Conservation (phyloP, 1,139 yeast species). For the Diutina ranongensis region DNA sequence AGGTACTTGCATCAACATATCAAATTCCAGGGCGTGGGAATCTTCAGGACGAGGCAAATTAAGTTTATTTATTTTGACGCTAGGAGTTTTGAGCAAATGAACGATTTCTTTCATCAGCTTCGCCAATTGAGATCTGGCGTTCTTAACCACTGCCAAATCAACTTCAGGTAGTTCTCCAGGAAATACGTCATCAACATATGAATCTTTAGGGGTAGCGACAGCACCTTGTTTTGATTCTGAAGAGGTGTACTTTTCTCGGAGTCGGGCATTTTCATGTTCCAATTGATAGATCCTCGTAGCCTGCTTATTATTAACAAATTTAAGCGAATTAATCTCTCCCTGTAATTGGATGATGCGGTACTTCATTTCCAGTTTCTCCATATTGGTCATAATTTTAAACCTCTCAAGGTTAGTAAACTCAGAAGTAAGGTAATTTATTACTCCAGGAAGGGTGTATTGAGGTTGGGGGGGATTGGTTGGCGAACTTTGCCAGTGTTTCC, state of each 20-base stretch:
- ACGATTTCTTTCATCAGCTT: slow-evolving; percentile 33
- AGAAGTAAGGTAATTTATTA: slow-evolving; percentile 49
- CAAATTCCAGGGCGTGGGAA: neutral
- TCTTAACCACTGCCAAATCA: slow-evolving; percentile 28
- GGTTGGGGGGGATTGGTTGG: neutral
- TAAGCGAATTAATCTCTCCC: slow-evolving; percentile 39
- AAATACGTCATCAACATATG: slow-evolving; percentile 1
- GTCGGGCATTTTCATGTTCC: slow-evolving; percentile 12
- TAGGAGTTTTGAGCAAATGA: slow-evolving; percentile 27
- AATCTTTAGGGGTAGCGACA: neutral
- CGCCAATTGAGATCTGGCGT: slow-evolving; percentile 28
- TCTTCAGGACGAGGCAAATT: neutral
- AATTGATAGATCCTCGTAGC: slow-evolving; percentile 19
- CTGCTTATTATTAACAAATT: slow-evolving; percentile 26
- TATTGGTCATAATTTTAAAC: slow-evolving; percentile 42
- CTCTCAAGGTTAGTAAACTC: slow-evolving; percentile 51
- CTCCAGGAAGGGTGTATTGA: slow-evolving; percentile 48
- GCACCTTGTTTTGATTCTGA: neutral
- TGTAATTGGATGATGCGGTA: slow-evolving; percentile 42
- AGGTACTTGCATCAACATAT: neutral
- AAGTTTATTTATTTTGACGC: slow-evolving; percentile 9
- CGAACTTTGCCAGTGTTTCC: neutral
- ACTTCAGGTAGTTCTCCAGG: slow-evolving; percentile 22
- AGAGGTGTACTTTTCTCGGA: no score
- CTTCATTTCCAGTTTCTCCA: slow-evolving; percentile 48